Base-by-base conservation (phyloP, 148 eudicot species). In the Chenopodium formosanum region DNA sequence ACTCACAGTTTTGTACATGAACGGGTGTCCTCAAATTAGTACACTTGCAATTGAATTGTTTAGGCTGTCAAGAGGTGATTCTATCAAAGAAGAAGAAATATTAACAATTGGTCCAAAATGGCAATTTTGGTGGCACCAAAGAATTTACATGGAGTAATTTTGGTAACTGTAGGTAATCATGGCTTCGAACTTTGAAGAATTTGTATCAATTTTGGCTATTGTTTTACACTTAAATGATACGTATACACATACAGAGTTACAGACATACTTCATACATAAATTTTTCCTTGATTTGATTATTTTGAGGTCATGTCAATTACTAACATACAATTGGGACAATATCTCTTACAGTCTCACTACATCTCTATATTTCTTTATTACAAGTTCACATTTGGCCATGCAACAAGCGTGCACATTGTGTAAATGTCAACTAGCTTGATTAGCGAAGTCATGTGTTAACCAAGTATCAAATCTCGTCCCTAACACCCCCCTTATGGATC, bases 1-100 rank as follows among this genome's bases (percentile, higher is more conserved):
- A 22, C 92, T 94, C 31, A 80, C 77, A 1, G 69, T 86, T 70
- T 74, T 91, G 76, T 84, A 93, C 82, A 85, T 91, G 79, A 89
- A 77, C 62, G 83, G 89, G 17, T 87, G 93, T 64, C 78, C 85
- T 62, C 80, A 74, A 62, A 65, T 90, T 40, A 85, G 89, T 67
- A 67, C 79, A 1, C 67, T 75, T 22, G 89, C 85, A 4, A 63
- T 90, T 7, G 90, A 88, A 65, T 29, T 90, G 78, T 92, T 91
- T 44, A 88, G 76, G 76, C 71, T 80, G 64, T 73, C 81, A 14
- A 88, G 93, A 87, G 85, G 88, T 22, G 82, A 89, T 63, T 66
- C 77, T 69, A 85, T 94, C 46, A 76, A 70, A 58, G 82, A 76
- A 29, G 92, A 88, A 78, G 95, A 94, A 84, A 50, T 81, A 23